Conservation (phyloP, 148 eudicot genomes). For the Silene uniflora region DNA sequence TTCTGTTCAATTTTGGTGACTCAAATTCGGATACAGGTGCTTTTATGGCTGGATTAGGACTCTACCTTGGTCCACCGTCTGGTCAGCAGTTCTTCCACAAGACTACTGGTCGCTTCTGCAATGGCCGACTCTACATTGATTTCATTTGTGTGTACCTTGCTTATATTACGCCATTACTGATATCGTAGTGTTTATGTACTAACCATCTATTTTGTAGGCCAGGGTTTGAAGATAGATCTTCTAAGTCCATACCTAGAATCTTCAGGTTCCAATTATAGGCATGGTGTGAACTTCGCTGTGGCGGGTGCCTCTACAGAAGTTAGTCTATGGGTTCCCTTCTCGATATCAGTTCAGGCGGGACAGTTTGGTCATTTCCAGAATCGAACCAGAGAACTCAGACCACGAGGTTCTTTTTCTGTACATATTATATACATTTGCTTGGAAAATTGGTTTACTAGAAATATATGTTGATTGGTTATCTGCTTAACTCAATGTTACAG, state of each 20-base stretch:
- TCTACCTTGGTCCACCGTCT: constrained; percentile 36
- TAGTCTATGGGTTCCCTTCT: constrained; percentile 20
- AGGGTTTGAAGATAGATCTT: constrained; percentile 26
- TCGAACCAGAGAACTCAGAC: constrained; percentile 27
- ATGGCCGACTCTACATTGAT: constrained; percentile 51
- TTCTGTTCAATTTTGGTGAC: constrained; percentile 43
- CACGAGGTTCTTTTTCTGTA: constrained; percentile 12
- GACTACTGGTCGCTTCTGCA: constrained; percentile 41
- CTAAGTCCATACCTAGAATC: constrained; percentile 34
- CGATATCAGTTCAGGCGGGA: too few species aligned
- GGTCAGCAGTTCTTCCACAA: constrained; percentile 44
- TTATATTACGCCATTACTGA: too few species aligned
- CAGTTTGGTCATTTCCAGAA: constrained; percentile 27
- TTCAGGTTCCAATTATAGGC: constrained; percentile 27
- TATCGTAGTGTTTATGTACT: too few species aligned
- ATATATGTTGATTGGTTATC: too few species aligned
- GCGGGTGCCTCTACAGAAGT: constrained; percentile 33
- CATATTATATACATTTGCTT: too few species aligned
- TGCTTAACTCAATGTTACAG: too few species aligned
- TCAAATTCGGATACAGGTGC: constrained; percentile 40
- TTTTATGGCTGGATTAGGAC: constrained; percentile 38
- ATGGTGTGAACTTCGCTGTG: constrained; percentile 37
- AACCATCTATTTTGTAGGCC: constrained; percentile 16
- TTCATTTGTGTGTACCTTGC: constrained; percentile 40
- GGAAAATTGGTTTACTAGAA: too few species aligned